These are phyloP conservation scores for Batkoa obscura DNA, from an alignment of 371 early-diverging fungal species.

Conservation along the genomic window DNA sequence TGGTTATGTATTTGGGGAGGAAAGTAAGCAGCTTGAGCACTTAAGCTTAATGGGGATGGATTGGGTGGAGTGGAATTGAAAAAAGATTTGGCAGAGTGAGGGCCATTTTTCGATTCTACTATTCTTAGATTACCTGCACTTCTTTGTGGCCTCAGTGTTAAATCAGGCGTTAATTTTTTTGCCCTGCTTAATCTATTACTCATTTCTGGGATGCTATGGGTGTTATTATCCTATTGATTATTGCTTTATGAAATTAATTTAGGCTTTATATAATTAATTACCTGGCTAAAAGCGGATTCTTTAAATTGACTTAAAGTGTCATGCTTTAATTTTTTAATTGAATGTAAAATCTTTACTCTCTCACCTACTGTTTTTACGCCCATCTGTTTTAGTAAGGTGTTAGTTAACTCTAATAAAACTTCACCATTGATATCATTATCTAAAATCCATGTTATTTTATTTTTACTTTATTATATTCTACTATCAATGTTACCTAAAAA, in stretches of 20 bases:
- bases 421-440: conserved; percentile 62
- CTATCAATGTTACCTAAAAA: too few relatives aligned
- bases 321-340: conserved; percentile 45
- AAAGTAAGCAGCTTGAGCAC: neutral
- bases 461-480: too few relatives aligned
- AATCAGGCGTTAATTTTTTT: too few relatives aligned
- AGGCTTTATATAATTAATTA: neutral
- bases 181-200: too few relatives aligned
- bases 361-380: conserved; percentile 68
- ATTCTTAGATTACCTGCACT: too few relatives aligned
- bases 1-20: neutral
- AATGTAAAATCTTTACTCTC: conserved; percentile 49
- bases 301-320: neutral
- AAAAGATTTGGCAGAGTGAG: neutral
- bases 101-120: too few relatives aligned
- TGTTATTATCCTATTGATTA: too few relatives aligned
- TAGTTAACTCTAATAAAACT: conserved; percentile 60
- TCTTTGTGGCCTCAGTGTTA: too few relatives aligned
- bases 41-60: neutral
- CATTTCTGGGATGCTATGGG: too few relatives aligned
- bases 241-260: too few relatives aligned
- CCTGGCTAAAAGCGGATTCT: neutral
- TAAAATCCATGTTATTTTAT: conserved; percentile 5
- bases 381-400: conserved; percentile 61
- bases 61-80: neutral